Percentiles rank a stretch among this genome's conserved stretches.
Evolutionary conservation across 768 basidiomycete genomes (phyloP).

Genomic region (Podaxis sp.): DNA sequence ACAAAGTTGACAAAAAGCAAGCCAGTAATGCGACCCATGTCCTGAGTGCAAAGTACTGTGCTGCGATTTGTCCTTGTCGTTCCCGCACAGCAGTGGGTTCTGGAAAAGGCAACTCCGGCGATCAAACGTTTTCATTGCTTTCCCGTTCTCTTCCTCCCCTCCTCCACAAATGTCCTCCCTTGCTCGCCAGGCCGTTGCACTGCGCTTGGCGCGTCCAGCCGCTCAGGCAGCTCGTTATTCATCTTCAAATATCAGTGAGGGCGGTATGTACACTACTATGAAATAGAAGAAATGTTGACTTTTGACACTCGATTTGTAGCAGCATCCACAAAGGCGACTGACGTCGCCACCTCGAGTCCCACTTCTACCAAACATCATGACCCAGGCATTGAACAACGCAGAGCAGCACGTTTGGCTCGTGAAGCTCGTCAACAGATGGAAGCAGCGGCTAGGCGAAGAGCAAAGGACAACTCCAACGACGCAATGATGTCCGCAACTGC

Average conservation of each 20-base stretch:
- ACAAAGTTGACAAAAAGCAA: slow-evolving; percentile 67
- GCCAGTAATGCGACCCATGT: slow-evolving; percentile 29
- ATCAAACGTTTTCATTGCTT: not conserved
- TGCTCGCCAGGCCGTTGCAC: not conserved
- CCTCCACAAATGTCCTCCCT: not conserved
- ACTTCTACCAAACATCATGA: not conserved
- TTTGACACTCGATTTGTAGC: not conserved
- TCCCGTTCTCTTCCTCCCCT: not conserved
- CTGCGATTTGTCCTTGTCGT: not conserved
- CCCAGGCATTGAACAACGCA: slow-evolving; percentile 13
- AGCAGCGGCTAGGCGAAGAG: slow-evolving; percentile 3
- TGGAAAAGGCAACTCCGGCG: slow-evolving; percentile 7
- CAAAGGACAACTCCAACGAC: not conserved
- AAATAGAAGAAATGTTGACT: not conserved
- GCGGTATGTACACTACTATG: not conserved
- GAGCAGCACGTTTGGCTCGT: slow-evolving; percentile 21
- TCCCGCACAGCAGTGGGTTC: not conserved
- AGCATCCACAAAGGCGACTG: not conserved
- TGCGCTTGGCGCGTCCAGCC: not conserved
- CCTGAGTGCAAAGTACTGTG: not conserved
- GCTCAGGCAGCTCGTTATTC: not conserved
- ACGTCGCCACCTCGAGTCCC: not conserved
- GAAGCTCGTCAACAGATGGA: slow-evolving; percentile 11
- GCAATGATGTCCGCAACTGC: not conserved
- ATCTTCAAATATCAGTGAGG: not conserved